Base-by-base conservation (phyloP, 768 basidiomycete species). In the Mycena rebaudengoi region DNA sequence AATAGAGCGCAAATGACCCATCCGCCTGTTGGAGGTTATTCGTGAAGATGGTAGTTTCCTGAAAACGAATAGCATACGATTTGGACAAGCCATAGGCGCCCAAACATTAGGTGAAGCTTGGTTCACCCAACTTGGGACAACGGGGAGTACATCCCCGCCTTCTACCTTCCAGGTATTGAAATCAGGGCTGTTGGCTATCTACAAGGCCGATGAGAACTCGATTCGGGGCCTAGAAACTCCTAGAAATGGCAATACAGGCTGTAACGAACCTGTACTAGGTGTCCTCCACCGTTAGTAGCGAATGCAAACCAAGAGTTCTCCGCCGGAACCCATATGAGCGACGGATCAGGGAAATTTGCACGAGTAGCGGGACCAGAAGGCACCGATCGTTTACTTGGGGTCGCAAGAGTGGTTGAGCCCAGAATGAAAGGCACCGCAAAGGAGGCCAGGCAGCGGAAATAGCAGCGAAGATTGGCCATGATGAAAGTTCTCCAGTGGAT, bases 61-160 rank as follows among this genome's bases (percentile, higher is more conserved):
- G 11, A 65, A 29, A 35, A 39, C 59, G 28, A 6, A 16, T 21
- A 32, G 18, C 45, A 23, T 39, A 23, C 39, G 37, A 69, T 49
- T 29, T 66, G 61, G 21, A 56, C 53, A 33, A 70, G n/a, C 71
- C 46, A 68, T 64, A 8, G 71, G 67, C 21, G 71, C 71, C 71
- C 71, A 72, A 13, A 72, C 60, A 49, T 48, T 62, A 11, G 40
- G 28, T 23, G 20, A 52, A 14, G 44, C 35, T 23, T 40, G 40
- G n/a, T n/a, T n/a, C 14, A 61, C 68, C 65, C 66, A 70, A 32
- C 43, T 66, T 18, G 64, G 67, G n/a, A 59, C 57, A 40, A 32
- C 64, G 4, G 71, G 71, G 4, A 72, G 62, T n/a, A 64, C 65
- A 25, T 62, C 65, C 46, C 37, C 46, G 20, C 32, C 54, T 12